Conservation (phyloP, 352 stramenopile genomes). For the Phytopythium helicoides region DNA sequence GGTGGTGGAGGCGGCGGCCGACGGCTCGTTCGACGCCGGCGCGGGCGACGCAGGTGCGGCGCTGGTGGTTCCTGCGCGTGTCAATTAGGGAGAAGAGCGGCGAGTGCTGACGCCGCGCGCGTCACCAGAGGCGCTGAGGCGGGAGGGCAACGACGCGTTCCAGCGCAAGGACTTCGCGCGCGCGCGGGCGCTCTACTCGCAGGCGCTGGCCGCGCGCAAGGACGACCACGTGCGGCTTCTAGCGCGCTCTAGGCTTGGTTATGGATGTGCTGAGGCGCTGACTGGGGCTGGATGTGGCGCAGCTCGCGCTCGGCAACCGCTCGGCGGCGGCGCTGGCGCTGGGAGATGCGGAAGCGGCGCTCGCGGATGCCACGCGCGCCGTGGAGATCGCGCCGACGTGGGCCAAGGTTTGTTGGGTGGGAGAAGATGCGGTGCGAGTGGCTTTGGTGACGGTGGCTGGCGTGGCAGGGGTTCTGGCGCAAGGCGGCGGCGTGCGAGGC, state of each 20-base stretch:
- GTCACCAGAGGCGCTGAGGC: conserved; percentile 35
- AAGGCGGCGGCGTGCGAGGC: conserved; percentile 81
- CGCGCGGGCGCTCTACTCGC: conserved; percentile 49
- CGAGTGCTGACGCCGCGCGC: too few relatives aligned
- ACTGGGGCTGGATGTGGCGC: background rate
- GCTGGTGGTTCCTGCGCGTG: too few relatives aligned
- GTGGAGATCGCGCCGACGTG: conserved; percentile 86
- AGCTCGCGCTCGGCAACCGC: conserved; percentile 86
- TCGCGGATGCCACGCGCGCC: conserved; percentile 82
- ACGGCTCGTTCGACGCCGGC: conserved; percentile 41
- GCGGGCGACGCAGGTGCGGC: background rate
- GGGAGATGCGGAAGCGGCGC: conserved; percentile 56
- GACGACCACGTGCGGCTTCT: conserved; percentile 60
- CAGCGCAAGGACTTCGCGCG: conserved; percentile 45
- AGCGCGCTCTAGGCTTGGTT: too few relatives aligned
- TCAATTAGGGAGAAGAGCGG: too few relatives aligned
- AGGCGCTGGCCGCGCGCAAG: conserved; percentile 45
- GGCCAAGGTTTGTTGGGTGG: conserved; percentile 84
- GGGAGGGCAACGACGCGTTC: conserved; percentile 71
- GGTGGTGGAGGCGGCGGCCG: conserved; percentile 21
- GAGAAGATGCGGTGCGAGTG: too few relatives aligned
- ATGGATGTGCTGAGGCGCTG: background rate
- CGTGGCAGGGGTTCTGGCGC: conserved; percentile 28
- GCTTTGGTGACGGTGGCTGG: too few relatives aligned
- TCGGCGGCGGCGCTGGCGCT: conserved; percentile 83